Base-by-base conservation (phyloP, 2,329 filamentous ascomycete species). In the Trichoderma simmonsii region DNA sequence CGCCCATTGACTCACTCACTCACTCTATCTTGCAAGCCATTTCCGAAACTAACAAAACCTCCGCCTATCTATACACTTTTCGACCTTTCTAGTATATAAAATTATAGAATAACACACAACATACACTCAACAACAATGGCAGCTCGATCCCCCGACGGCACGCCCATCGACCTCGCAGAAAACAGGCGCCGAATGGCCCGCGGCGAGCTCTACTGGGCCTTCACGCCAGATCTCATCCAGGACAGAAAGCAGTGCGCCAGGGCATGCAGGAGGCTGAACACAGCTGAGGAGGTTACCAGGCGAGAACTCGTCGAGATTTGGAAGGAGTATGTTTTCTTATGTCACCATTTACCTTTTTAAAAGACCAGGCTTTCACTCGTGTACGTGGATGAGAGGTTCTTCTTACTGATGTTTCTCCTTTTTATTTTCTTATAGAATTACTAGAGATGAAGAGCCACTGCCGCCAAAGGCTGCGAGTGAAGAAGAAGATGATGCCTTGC, bases 131-230 rank as follows among this genome's bases (percentile, higher is more conserved):
- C 15, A 21, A 69, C 7, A 14, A 72, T 72, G 71, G 64, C 71
- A 21, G 43, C 71, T 1, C 64, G 43, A 32, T 15, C 65, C 64
- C 65, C 71, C n/a, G 66, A 72, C 59, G 71, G 71, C n/a, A 57
- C 48, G 6, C 70, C 77, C 30, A 75, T 86, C 63, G 81, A 85
- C 72, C 79, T 79, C 11, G 80, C 75, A 51, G 85, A 87, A 72
- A 88, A 88, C 78, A 80, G 81, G 61, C 80, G 81, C 51, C 83
- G 84, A 28, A 93, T 92, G 89, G 81, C 83, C 66, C 83, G 85
- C 15, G 91, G 91, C 70, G 89, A 94, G 79, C 86, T 94, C 15
- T 94, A 93, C 80, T 86, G 89, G 76, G 89, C 91, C 61, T 94
- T 94, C 77, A 88, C 88, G 4, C 91, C 92, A 0, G 88, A 92